phyloP scores from a whole-genome alignment of 75 land plant genomes.

The Pseudotsuga menziesii region DNA sequence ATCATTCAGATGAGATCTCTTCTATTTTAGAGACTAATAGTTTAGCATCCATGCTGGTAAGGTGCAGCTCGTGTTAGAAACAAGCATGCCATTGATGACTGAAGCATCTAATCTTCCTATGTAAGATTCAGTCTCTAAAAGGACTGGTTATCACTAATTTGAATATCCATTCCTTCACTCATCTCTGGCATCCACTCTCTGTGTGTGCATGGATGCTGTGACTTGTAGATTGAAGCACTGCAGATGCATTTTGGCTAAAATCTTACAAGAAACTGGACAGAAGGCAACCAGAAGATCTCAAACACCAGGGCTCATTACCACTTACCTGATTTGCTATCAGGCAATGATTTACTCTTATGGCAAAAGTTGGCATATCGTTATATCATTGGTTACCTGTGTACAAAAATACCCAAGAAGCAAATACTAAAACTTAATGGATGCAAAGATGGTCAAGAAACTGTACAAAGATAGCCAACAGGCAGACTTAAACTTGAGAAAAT shows the following conservation, averaged over 20 bases:
- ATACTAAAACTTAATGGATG: no score
- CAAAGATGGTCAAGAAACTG: no score
- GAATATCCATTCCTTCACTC: neutral
- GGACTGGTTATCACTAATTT: neutral
- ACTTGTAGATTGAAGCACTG: neutral
- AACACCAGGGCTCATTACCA: no score
- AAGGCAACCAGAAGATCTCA: neutral
- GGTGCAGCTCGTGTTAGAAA: neutral
- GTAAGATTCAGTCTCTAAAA: neutral
- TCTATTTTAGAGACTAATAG: no score
- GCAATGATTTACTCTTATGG: no score
- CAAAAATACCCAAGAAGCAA: no score
- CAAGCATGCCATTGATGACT: neutral
- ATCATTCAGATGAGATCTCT: neutral
- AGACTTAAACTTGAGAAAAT: neutral
- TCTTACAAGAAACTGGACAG: neutral
- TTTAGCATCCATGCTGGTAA: no score
- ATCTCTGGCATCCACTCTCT: neutral
- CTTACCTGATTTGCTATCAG: no score
- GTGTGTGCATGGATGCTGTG: neutral
- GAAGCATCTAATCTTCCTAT: neutral
- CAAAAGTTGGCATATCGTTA: no score
- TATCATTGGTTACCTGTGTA: no score
- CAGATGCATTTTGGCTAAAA: neutral
- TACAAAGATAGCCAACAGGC: no score